Conservation (phyloP, 2,329 filamentous ascomycete genomes). For the Botryotinia globosa region DNA sequence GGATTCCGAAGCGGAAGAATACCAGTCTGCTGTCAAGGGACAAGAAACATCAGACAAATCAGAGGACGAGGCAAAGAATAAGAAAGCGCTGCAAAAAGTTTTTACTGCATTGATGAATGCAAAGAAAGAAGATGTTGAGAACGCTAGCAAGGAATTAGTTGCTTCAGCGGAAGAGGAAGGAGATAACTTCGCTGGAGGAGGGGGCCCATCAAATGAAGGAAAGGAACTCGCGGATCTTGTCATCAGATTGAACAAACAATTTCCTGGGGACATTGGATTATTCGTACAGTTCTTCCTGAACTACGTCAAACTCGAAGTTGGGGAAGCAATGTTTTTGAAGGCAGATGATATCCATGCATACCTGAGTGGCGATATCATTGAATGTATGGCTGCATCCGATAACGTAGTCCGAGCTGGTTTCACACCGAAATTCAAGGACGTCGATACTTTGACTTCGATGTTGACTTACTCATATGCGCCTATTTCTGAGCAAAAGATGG, state of each 20-base stretch:
- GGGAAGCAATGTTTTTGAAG: constrained; percentile 93
- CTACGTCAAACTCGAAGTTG: constrained; percentile 80
- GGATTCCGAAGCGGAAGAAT: constrained; percentile 57
- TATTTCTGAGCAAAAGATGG: constrained; percentile 92
- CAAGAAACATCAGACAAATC: constrained; percentile 45
- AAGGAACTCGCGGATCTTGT: constrained; percentile 75
- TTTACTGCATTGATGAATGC: constrained; percentile 83
- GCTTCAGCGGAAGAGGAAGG: constrained; percentile 66
- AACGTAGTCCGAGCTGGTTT: constrained; percentile 97
- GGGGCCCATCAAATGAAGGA: constrained; percentile 64
- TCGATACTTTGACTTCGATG: constrained; percentile 82
- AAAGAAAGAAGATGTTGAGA: constrained; percentile 60
- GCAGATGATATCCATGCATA: constrained; percentile 98
- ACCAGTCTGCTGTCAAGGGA: constrained; percentile 52
- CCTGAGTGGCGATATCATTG: constrained; percentile 88
- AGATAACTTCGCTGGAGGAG: constrained; percentile 70
- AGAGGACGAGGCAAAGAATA: constrained; percentile 59
- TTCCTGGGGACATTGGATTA: constrained; percentile 84
- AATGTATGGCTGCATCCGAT: constrained; percentile 99
- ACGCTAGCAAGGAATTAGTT: constrained; percentile 67
- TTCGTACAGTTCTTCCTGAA: constrained; percentile 98
- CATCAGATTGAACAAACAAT: constrained; percentile 73
- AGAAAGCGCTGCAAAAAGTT: constrained; percentile 69
- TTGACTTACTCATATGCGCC: constrained; percentile 94
- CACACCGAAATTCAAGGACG: constrained; percentile 98